Conservation (phyloP, 768 basidiomycete genomes). For the Rhizopogon vinicolor region DNA sequence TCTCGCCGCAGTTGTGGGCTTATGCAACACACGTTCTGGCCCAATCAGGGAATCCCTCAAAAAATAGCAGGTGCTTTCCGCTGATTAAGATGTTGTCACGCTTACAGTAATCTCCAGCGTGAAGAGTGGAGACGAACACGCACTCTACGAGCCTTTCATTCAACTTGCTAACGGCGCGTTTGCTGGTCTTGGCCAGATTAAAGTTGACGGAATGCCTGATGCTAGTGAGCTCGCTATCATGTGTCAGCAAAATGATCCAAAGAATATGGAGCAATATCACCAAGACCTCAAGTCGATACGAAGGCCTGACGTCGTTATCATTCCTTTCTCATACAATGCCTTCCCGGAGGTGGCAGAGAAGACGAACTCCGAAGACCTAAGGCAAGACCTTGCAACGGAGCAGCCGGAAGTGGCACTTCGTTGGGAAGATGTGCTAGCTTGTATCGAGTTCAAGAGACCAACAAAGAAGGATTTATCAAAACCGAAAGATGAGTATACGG, state of each 20-base stretch:
- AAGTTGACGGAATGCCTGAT: background rate
- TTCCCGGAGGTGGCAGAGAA: background rate
- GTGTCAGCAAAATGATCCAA: background rate
- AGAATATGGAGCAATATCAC: background rate
- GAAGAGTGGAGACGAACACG: background rate
- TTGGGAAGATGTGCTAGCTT: background rate
- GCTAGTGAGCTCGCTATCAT: background rate
- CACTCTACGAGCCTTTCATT: background rate
- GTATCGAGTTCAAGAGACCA: background rate
- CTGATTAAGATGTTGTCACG: background rate
- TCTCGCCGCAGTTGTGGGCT: background rate
- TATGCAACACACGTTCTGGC: background rate
- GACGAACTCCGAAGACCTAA: background rate
- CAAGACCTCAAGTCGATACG: background rate
- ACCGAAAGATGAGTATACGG: too few species aligned
- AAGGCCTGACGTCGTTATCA: constrained; percentile 1
- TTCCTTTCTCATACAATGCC: background rate
- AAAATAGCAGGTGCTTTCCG: background rate
- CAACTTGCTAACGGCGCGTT: background rate
- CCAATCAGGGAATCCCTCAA: background rate
- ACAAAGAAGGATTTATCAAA: background rate
- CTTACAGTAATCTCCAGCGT: background rate
- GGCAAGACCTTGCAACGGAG: background rate
- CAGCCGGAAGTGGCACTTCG: background rate
- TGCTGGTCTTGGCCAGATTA: background rate